Conservation (phyloP, 352 stramenopile genomes). For the Phytophthora palmivora region DNA sequence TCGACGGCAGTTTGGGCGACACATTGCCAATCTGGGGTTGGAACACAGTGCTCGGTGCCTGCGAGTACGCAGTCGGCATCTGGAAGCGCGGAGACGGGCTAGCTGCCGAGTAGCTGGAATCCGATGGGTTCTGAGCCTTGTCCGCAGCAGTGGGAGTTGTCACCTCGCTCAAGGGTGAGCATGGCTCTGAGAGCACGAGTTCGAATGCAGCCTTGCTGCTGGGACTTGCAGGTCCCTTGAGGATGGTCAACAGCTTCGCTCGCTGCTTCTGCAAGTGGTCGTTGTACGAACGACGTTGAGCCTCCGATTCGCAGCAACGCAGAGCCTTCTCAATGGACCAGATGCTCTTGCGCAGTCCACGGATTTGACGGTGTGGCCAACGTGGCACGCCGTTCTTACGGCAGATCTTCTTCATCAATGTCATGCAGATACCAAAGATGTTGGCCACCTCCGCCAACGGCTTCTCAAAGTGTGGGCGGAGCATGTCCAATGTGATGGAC, state of each 20-base stretch:
- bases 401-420: conserved; percentile 88
- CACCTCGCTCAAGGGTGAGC: conserved; percentile 58
- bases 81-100: conserved; percentile 23
- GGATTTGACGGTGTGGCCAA: conserved; percentile 81
- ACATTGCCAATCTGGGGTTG: conserved; percentile 25
- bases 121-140: conserved; percentile 7
- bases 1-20: conserved; percentile 60
- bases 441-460: conserved; percentile 73
- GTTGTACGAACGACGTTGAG: conserved; percentile 70
- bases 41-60: conserved; percentile 17
- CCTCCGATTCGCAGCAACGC: conserved; percentile 68
- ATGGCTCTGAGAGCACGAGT: conserved; percentile 67
- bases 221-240: conserved; percentile 58
- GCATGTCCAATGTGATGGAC: conserved; percentile 76
- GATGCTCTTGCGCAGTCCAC: conserved; percentile 77
- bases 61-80: conserved; percentile 29
- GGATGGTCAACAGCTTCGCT: conserved; percentile 74
- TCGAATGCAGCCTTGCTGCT: conserved; percentile 64
- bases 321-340: conserved; percentile 84
- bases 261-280: conserved; percentile 79
- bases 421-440: conserved; percentile 87
- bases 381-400: conserved; percentile 77
- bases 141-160: conserved; percentile 37
- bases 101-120: conserved; percentile 1
- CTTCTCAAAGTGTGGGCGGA: conserved; percentile 81